These are phyloP conservation scores for Clavispora fructus DNA, from an alignment of 805 yeast genomes.

Conservation along the genomic window DNA sequence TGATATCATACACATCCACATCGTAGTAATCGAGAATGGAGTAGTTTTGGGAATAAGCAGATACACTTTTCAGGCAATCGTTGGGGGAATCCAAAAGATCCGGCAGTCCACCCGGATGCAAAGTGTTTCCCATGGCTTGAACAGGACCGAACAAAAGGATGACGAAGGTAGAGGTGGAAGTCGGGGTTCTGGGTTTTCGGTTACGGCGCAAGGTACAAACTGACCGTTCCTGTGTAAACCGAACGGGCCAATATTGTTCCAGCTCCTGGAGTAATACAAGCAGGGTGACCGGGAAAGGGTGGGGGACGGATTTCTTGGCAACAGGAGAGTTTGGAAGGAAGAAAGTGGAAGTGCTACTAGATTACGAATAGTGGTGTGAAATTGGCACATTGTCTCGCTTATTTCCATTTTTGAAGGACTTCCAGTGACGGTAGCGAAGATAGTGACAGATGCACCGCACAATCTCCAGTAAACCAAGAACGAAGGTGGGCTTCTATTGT, in stretches of 20 bases:
- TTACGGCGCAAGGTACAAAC: neutral
- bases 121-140: neutral
- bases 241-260: neutral
- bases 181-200: neutral
- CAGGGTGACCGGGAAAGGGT: no score
- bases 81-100: neutral
- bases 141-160: neutral
- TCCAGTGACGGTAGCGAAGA: no score
- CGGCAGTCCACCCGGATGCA: neutral
- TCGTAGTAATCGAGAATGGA: slow-evolving; percentile 36
- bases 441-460: no score
- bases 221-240: neutral
- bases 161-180: neutral
- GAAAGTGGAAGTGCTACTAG: no score
- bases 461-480: no score
- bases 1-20: slow-evolving; percentile 6
- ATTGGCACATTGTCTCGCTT: no score
- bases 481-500: no score
- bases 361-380: no score
- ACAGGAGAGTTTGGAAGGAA: no score
- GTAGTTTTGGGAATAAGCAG: slow-evolving; percentile 30
- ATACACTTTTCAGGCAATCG: slow-evolving; percentile 12
- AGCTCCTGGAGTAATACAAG: no score
- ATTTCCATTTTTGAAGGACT: no score
- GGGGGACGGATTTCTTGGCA: no score